phyloP scores from a whole-genome alignment of 305 asterid species.

The Fraxinus paxiana region DNA sequence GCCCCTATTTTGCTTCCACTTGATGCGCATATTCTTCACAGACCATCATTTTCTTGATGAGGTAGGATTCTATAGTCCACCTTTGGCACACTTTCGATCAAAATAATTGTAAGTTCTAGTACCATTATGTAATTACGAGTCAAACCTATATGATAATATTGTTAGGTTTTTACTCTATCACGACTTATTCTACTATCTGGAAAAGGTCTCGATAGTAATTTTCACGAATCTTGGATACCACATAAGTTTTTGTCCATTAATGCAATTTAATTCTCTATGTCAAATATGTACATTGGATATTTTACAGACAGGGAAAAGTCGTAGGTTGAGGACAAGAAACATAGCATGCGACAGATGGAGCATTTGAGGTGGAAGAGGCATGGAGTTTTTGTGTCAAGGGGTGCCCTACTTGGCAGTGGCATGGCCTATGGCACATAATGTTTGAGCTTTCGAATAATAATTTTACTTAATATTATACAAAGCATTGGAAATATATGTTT shows the following conservation, averaged over 20 bases:
- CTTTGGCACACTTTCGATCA: background rate
- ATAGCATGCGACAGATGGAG: background rate
- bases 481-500: background rate
- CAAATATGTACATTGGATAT: background rate
- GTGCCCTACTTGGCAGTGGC: background rate
- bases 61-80: background rate
- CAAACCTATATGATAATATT: background rate
- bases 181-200: background rate
- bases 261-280: background rate
- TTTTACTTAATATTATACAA: background rate
- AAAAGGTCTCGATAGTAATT: background rate
- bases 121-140: background rate
- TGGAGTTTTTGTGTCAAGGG: slow-evolving; percentile 4
- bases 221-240: background rate
- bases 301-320: background rate
- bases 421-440: background rate
- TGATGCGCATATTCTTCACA: background rate
- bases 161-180: background rate
- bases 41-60: background rate
- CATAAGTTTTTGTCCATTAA: background rate
- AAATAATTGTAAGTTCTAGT: background rate
- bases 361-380: background rate
- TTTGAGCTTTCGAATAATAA: background rate
- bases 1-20: background rate
- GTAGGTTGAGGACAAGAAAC: background rate